Percentiles rank a stretch among this genome's conserved stretches.
Conservation (phyloP, 371 early-diverging fungal species). For the Rhizopus microsporus region DNA sequence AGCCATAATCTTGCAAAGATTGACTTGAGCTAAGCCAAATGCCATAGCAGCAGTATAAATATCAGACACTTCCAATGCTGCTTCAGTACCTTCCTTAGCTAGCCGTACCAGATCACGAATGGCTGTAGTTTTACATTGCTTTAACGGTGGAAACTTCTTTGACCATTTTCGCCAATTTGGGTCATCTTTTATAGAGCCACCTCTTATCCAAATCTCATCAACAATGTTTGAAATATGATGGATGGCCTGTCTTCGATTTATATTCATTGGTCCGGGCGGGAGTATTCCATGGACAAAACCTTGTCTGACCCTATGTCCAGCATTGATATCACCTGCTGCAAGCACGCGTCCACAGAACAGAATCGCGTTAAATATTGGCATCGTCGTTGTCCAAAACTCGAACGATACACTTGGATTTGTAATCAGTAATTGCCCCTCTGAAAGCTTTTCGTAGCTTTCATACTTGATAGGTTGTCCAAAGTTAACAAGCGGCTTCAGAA, state of each 20-base stretch:
- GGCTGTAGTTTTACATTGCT: neutral
- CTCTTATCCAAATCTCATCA: neutral
- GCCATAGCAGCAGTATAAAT: neutral
- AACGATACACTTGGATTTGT: neutral
- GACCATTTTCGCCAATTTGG: neutral
- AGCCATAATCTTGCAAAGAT: neutral
- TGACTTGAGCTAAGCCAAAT: neutral
- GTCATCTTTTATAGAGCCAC: neutral
- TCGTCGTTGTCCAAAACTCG: neutral
- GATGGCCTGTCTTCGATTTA: neutral
- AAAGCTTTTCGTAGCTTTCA: neutral
- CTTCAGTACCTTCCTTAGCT: neutral
- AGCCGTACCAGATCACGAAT: neutral
- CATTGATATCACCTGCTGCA: neutral
- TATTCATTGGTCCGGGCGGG: neutral
- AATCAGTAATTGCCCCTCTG: neutral
- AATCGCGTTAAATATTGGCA: neutral
- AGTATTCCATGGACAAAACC: neutral
- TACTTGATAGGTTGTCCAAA: neutral
- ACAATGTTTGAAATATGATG: neutral
- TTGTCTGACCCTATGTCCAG: neutral
- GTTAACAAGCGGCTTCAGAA: neutral
- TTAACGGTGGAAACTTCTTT: neutral
- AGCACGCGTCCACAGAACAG: neutral
- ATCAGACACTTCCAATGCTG: neutral